These are phyloP conservation scores for Xylaria digitata DNA, from an alignment of 2,329 filamentous ascomycete species.

Conservation along the genomic window DNA sequence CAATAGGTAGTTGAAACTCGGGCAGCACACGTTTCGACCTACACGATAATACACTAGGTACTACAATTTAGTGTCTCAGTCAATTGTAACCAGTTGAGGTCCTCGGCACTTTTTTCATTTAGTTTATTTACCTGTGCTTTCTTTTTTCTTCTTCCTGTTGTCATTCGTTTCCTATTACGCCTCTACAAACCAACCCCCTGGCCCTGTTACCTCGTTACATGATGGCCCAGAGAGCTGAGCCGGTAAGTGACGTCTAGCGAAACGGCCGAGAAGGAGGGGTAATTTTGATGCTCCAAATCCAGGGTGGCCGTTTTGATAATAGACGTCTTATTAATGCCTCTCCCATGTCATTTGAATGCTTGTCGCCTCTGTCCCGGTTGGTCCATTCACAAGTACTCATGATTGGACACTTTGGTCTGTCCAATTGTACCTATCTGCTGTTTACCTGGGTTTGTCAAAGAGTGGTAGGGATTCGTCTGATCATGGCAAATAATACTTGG, in stretches of 20 bases:
- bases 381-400: neutral
- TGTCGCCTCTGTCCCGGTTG: conserved; percentile 7
- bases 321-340: conserved; percentile 22
- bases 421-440: neutral
- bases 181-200: neutral
- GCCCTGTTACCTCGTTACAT: neutral
- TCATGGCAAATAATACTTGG: conserved; percentile 8
- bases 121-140: neutral
- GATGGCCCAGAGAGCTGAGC: conserved; percentile 10
- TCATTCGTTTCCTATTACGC: neutral
- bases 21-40: conserved; percentile 12
- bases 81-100: no score
- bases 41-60: neutral
- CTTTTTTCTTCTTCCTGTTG: neutral
- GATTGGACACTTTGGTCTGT: conserved; percentile 13
- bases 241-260: conserved; percentile 12
- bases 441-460: conserved; percentile 12
- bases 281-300: conserved; percentile 20
- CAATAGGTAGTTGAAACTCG: conserved; percentile 14
- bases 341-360: conserved; percentile 7
- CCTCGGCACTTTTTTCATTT: neutral
- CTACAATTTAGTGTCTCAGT: conserved; percentile 5
- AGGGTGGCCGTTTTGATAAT: conserved; percentile 24
- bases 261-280: conserved; percentile 26
- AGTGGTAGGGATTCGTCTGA: conserved; percentile 11